Conservation (phyloP, 2,329 filamentous ascomycete genomes). For the Fusarium sp. region DNA sequence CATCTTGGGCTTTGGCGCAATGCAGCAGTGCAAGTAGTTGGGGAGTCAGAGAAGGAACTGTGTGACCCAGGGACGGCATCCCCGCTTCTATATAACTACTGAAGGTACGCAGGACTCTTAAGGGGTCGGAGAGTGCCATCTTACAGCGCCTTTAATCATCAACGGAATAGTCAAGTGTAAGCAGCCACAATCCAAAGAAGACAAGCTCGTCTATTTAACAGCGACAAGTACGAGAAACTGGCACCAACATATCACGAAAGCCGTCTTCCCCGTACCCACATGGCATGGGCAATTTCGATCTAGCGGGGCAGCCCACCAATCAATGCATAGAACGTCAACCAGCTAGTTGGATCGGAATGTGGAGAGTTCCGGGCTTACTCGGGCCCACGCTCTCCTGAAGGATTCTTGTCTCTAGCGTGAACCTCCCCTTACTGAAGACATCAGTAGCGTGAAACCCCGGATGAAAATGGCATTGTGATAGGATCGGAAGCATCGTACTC, state of each 20-base stretch:
- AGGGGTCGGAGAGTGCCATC: background rate
- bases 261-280: background rate
- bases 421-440: background rate
- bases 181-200: background rate
- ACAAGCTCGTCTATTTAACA: background rate
- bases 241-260: background rate
- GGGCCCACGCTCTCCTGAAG: background rate
- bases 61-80: background rate
- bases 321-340: accelerated
- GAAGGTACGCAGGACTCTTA: background rate
- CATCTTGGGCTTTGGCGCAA: background rate
- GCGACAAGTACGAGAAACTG: background rate
- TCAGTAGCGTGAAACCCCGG: background rate
- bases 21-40: background rate
- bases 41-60: background rate
- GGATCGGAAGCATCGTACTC: background rate
- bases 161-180: accelerated
- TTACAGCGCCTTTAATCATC: accelerated
- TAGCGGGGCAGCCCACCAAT: background rate
- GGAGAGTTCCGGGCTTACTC: background rate
- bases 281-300: background rate
- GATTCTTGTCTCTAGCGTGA: background rate
- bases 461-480: background rate
- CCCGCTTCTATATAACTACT: background rate
- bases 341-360: background rate